Evolutionary conservation across 176 grass and related monocot genomes (phyloP), one percentile per base, ranked within the genome.

Genomic region (Tillandsia fasciculata): DNA sequence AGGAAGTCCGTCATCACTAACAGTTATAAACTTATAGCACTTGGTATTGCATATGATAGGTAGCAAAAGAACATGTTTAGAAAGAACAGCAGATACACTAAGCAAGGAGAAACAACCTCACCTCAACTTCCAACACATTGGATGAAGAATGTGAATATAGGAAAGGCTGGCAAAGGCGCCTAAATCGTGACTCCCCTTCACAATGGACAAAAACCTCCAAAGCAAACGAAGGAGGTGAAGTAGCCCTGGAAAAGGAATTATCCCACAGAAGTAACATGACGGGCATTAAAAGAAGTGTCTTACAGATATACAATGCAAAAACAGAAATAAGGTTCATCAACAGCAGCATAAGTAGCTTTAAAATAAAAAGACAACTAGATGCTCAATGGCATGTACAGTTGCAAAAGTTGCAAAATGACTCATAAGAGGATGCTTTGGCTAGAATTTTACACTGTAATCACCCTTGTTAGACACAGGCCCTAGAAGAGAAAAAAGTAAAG

Each of bases 71-170:
- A 61, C 7, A 61, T 61, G 22, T 14, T 61, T 23, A 20, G 56
- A 61, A 61, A 61, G 17, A 42, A 42, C 7, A n/a, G 27, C 6
- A 20, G 22, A 9, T 9, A 63, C 29, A 22, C 11, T 12, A 50
- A 61, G 7, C 11, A n/a, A 69, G 52, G 27, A 28, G 52, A 77
- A 4, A 61, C 66, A 27, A 69, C 33, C 26, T 68, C 80, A 97
- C 89, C 89, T 97, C 93, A 68, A 97, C 89, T 83, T 97, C 93
- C 71, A 97, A 81, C 67, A 97, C 86, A 78, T 92, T 97, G 18
- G 93, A 92, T 77, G 93, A 90, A 78, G 93, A 97, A 68, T 97
- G 93, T 72, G 89, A 97, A 84, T 92, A 97, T 33, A 97, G 91
- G 73, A 97, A 97, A 76, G 93, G 89, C 63, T 92, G 86, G 67